Evolutionary conservation across 148 eudicot species (phyloP).

Genomic region (Amaranthus hypochondriacus): DNA sequence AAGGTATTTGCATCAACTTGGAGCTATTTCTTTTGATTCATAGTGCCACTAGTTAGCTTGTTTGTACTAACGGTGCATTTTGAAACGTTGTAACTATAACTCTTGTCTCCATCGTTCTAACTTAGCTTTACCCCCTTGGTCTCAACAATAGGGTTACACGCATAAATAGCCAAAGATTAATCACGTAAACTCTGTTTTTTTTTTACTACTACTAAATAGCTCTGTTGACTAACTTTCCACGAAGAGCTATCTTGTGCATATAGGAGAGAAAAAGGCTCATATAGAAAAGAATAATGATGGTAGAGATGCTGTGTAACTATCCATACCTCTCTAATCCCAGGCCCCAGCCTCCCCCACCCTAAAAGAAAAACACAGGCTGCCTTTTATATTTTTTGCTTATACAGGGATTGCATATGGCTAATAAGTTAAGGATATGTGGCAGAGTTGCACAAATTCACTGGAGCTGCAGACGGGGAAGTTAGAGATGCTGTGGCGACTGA

Average conservation of each 20-base stretch:
- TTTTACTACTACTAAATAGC: neutral
- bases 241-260: neutral
- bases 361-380: neutral
- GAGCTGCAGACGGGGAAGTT: constrained; percentile 31
- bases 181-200: neutral
- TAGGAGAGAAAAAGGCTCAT: neutral
- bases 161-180: no score
- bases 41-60: no score
- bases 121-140: no score
- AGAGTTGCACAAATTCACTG: constrained; percentile 42
- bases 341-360: neutral
- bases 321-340: neutral
- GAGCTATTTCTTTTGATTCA: no score
- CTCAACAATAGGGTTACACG: no score
- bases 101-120: no score
- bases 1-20: no score
- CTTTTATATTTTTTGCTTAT: neutral
- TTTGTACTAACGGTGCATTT: no score
- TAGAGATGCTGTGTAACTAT: neutral
- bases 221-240: neutral
- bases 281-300: no score
- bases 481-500: constrained; percentile 31
- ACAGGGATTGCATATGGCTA: constrained; percentile 1
- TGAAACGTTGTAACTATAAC: no score
- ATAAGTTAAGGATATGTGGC: constrained; percentile 11